A percentile compares a stretch with the other conserved stretches of the same genome.
phyloP scores from a whole-genome alignment of 2,329 filamentous ascomycete species.

The Lecanicillium sp. region DNA sequence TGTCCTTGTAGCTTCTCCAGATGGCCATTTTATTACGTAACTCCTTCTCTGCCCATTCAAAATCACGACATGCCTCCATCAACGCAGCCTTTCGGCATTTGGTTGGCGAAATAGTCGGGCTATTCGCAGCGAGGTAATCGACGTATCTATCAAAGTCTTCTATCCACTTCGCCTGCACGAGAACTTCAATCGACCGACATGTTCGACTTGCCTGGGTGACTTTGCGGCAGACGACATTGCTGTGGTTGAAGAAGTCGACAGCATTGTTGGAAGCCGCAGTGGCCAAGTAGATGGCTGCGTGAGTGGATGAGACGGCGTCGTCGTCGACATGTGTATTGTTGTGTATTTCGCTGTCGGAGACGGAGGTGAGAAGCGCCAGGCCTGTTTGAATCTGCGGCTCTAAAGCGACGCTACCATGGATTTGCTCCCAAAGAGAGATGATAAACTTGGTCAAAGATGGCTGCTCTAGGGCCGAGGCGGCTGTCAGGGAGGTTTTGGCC shows the following conservation, averaged over 20 bases:
- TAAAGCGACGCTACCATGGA: constrained; percentile 25
- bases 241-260: constrained; percentile 23
- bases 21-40: constrained; percentile 43
- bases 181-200: constrained; percentile 51
- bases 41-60: constrained; percentile 53
- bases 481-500: constrained; percentile 24
- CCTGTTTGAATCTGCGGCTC: constrained; percentile 25
- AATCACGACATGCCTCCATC: constrained; percentile 46
- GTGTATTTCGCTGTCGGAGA: too few species aligned
- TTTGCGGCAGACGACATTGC: constrained; percentile 27
- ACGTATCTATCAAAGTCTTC: constrained; percentile 49
- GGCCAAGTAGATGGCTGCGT: not conserved
- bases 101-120: constrained; percentile 34
- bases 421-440: constrained; percentile 28
- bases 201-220: constrained; percentile 40
- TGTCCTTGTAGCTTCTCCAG: constrained; percentile 54
- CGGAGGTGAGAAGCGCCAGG: constrained; percentile 20
- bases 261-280: not conserved
- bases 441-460: constrained; percentile 24
- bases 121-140: constrained; percentile 31
- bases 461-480: constrained; percentile 7
- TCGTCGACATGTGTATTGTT: too few species aligned
- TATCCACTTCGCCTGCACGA: constrained; percentile 52
- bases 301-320: not conserved
- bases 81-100: constrained; percentile 47